Base-by-base conservation (phyloP, 2,329 filamentous ascomycete genomes). In the Pseudogymnoascus sp. region DNA sequence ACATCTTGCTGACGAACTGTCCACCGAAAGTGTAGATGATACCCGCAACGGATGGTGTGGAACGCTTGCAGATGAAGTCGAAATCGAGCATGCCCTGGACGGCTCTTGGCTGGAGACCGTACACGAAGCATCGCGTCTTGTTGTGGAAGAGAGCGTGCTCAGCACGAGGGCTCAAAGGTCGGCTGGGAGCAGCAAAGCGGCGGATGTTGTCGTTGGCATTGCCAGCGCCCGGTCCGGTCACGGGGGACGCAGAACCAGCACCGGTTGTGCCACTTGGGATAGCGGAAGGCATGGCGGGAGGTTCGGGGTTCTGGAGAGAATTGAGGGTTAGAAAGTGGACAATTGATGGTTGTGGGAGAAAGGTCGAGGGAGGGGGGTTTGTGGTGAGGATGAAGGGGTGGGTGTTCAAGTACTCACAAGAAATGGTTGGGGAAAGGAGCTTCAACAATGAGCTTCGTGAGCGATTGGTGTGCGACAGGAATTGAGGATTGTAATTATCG, bases 1-100 rank as follows among this genome's bases (percentile, higher is more conserved):
- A 99, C 95, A 99, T 97, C 88, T 99, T 99, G 88, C 92, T 97
- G 77, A 99, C 95, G 87, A 99, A 99, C 82, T 99, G 95, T 71
- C 95, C 95, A 77, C 95, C 95, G 76, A 99, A 99, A 72, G 95
- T 97, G 85, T 99, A 99, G 85, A 99, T 97, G 81, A 99, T 97
- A 77, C 93, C 95, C 70, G 95, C 95, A 65, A 99, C 95, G 64
- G 95, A 99, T 68, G 95, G 95, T 65, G 90, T 96, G 76, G 88
- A 85, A 74, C 95, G 91, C 88, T 97, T 97, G 92, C 95, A 99
- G 82, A 99, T 99, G 86, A 97, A 99, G 84, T 99, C 95, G 78
- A 99, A 99, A 80, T 99, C 95, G 77, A 99, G 90, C 89, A 93
- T 93, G 77, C 89, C 89, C 82, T 93, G 90, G 70, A 93, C 90